Conservation (phyloP, 2,329 filamentous ascomycete species). For the Colletotrichum liaoningense region DNA sequence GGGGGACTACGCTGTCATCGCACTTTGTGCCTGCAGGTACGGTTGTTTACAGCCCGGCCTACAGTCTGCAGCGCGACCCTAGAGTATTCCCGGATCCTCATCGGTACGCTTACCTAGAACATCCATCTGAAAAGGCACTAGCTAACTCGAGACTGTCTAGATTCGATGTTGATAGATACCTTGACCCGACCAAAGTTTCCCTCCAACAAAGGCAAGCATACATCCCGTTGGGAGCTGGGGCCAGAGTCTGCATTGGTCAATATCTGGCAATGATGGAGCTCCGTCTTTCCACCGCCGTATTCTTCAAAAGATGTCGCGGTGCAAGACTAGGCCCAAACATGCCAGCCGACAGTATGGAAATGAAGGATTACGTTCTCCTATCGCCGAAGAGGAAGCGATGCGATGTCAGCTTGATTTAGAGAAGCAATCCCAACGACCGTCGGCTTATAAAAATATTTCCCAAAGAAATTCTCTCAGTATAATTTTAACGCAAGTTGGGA, state of each 20-base stretch:
- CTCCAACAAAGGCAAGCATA: slow-evolving; percentile 58
- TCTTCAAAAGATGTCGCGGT: slow-evolving; percentile 60
- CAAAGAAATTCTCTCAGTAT: background rate
- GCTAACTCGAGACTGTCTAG: slow-evolving; percentile 21
- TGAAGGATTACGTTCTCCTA: slow-evolving; percentile 46
- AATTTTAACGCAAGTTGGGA: background rate
- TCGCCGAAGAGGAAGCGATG: slow-evolving; percentile 46
- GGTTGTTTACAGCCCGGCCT: slow-evolving; percentile 55
- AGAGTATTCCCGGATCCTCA: slow-evolving; percentile 54
- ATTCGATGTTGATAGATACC: slow-evolving; percentile 3
- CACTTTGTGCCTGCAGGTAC: slow-evolving; percentile 52
- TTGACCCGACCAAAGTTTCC: slow-evolving; percentile 26
- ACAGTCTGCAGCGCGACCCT: slow-evolving; percentile 57
- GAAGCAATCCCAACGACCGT: background rate
- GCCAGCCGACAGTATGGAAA: slow-evolving; percentile 49
- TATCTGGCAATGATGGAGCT: slow-evolving; percentile 70
- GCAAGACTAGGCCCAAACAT: slow-evolving; percentile 46
- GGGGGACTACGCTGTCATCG: slow-evolving; percentile 51
- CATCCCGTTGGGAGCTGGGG: slow-evolving; percentile 64
- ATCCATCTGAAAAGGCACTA: background rate
- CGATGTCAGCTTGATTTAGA: slow-evolving; percentile 32
- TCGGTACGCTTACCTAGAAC: background rate
- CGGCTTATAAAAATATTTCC: background rate
- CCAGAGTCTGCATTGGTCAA: slow-evolving; percentile 61
- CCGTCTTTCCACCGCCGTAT: slow-evolving; percentile 60